These are phyloP conservation scores for Calophaca sinica DNA, from an alignment of 306 rosid genomes.

Conservation along the genomic window DNA sequence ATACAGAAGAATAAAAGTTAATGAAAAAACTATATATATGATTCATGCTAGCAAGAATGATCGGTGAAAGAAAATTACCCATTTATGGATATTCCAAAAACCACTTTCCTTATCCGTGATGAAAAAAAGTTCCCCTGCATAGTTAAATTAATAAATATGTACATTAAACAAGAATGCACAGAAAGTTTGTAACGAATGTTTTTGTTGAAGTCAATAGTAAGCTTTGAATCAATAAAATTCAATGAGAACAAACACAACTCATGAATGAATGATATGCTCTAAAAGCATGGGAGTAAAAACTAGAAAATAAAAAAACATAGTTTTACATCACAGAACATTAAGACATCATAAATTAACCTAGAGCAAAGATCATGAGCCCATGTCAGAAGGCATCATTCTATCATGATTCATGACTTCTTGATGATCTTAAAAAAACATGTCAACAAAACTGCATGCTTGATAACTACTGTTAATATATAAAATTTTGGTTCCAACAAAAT, in stretches of 20 bases:
- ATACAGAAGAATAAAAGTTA: constrained; percentile 22
- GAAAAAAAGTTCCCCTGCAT: constrained; percentile 88
- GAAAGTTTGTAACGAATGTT: constrained; percentile 28
- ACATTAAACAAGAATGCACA: constrained; percentile 28
- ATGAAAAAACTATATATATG: not conserved
- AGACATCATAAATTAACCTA: constrained; percentile 23
- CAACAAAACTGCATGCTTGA: constrained; percentile 31
- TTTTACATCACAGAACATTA: constrained; percentile 12
- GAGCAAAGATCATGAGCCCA: constrained; percentile 1
- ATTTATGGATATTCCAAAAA: constrained; percentile 93
- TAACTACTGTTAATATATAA: not conserved
- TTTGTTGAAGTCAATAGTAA: constrained; percentile 18
- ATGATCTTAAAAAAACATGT: constrained; percentile 5
- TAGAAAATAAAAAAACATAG: not conserved
- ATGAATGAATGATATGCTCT: not conserved
- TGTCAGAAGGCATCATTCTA: not conserved
- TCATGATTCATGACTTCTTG: constrained; percentile 8
- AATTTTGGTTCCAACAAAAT: constrained; percentile 13
- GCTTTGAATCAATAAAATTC: constrained; percentile 17
- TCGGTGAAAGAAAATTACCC: constrained; percentile 63
- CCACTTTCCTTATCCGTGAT: constrained; percentile 84
- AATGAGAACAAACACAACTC: not conserved
- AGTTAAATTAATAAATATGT: constrained; percentile 38
- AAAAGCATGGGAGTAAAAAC: constrained; percentile 21
- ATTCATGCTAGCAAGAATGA: constrained; percentile 31